phyloP scores from a whole-genome alignment of 2,329 filamentous ascomycete genomes.

The Xylariales sp. region DNA sequence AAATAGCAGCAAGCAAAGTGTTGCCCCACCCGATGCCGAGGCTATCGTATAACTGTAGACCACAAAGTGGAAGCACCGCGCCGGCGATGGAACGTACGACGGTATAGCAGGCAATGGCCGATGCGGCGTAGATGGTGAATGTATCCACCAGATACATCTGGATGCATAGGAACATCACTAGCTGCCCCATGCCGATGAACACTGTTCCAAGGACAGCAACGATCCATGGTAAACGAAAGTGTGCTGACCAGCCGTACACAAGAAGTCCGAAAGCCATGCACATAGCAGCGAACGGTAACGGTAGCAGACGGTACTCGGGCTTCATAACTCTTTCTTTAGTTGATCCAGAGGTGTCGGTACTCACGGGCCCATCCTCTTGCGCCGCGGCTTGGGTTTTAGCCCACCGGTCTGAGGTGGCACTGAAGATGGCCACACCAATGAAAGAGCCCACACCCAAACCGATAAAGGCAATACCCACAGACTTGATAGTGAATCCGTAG shows the following conservation, averaged over 20 bases:
- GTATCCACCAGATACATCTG: conserved; percentile 49
- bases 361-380: conserved; percentile 11
- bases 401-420: conserved; percentile 27
- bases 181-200: conserved; percentile 31
- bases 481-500: conserved; percentile 31
- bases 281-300: conserved; percentile 30
- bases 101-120: conserved; percentile 53
- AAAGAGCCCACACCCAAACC: conserved; percentile 32
- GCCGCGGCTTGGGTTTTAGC: conserved; percentile 24
- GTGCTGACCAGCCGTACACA: conserved; percentile 44
- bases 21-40: conserved; percentile 57
- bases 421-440: conserved; percentile 22
- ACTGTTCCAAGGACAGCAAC: conserved; percentile 40
- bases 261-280: conserved; percentile 36
- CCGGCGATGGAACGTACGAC: conserved; percentile 47
- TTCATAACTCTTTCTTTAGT: conserved; percentile 13
- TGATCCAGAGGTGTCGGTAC: conserved; percentile 10
- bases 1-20: conserved; percentile 48
- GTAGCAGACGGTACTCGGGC: conserved; percentile 36
- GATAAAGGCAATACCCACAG: conserved; percentile 32
- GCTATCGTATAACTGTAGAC: conserved; percentile 42
- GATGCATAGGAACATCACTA: conserved; percentile 18
- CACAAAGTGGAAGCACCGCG: conserved; percentile 49
- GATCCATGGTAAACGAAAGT: conserved; percentile 42
- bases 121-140: conserved; percentile 49